Percentiles rank a stretch among this genome's conserved stretches.
Evolutionary conservation across 2,329 filamentous ascomycete genomes (phyloP).

Genomic region (Nemania diffusa): DNA sequence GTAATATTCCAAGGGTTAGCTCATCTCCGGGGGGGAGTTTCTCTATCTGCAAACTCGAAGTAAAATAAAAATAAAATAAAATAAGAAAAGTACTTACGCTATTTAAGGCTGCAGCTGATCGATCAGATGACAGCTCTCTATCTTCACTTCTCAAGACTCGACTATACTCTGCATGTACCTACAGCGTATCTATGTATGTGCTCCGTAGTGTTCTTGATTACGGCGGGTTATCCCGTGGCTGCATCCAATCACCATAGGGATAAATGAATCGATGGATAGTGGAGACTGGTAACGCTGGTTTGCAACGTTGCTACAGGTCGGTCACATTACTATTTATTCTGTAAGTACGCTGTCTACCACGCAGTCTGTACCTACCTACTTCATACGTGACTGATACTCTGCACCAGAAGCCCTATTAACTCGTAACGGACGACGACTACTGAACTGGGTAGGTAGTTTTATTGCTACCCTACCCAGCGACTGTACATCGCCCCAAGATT

Average conservation of each 20-base stretch:
- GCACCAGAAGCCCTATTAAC: not conserved
- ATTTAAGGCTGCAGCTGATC: not conserved
- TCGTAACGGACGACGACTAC: constrained; percentile 16
- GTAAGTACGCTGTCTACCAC: too few species aligned
- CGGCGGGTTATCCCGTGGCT: constrained; percentile 20
- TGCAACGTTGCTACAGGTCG: constrained; percentile 14
- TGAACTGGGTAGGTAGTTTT: constrained; percentile 7
- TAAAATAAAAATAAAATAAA: too few species aligned
- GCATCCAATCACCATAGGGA: constrained; percentile 7
- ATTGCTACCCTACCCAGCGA: constrained; percentile 19
- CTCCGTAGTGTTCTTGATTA: not conserved
- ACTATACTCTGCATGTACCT: not conserved
- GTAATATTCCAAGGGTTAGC: not conserved
- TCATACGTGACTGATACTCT: too few species aligned
- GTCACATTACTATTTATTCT: not conserved
- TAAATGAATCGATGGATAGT: not conserved
- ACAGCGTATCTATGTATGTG: not conserved
- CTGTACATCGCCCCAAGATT: not conserved
- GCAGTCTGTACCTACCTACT: too few species aligned
- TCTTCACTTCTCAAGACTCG: not conserved
- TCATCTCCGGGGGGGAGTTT: not conserved
- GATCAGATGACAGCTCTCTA: constrained; percentile 7
- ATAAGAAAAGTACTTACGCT: not conserved
- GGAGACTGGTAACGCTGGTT: constrained; percentile 6
- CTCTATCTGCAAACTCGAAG: not conserved